Evolutionary conservation across 306 rosid genomes (phyloP), one percentile per base, ranked within the genome.

Genomic region (Pueraria montana): DNA sequence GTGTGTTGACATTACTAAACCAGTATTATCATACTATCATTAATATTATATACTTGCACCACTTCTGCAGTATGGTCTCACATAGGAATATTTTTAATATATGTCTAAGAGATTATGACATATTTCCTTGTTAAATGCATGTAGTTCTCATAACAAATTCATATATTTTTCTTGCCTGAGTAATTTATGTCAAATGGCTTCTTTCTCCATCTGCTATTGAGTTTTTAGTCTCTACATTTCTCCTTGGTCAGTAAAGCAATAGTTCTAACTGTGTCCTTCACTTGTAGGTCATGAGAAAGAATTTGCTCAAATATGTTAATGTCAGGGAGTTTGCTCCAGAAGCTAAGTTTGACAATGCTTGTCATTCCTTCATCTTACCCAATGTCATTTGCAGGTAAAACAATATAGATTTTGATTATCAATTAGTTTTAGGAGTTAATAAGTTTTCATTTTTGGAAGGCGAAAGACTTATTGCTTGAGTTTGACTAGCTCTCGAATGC

Each of bases 271-370:
- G 50, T 77, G 69, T 76, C 78, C 56, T 61, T 49, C 59, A 58
- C 62, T 86, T 81, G 70, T 91, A 95, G 98, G 95, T 95, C 34
- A 87, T 95, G 94, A 91, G 93, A 87, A 94, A 87, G 80, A 93
- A 90, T 86, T 83, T 93, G 81, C 88, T 94, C 49, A 93, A 89
- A 72, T 91, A 81, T 80, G 85, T 92, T 80, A 91, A 43, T 36
- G 92, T 94, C 21, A 93, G 87, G 84, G 98, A 93, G 91, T 95
- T 93, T 79, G 98, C 98, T 72, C 97, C 98, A 49, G 98, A 93
- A 89, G 97, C 97, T 30, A 89, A 88, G 83, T 91, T 93, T 86
- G 78, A 74, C 2, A 88, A 89, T 87, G 88, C 78, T 43, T 83
- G 88, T 66, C 89, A 89, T 24, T 90, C 95, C 77, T 89, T 95